phyloP scores from a whole-genome alignment of 306 rosid species.

The Ammopiptanthus mongolicus region DNA sequence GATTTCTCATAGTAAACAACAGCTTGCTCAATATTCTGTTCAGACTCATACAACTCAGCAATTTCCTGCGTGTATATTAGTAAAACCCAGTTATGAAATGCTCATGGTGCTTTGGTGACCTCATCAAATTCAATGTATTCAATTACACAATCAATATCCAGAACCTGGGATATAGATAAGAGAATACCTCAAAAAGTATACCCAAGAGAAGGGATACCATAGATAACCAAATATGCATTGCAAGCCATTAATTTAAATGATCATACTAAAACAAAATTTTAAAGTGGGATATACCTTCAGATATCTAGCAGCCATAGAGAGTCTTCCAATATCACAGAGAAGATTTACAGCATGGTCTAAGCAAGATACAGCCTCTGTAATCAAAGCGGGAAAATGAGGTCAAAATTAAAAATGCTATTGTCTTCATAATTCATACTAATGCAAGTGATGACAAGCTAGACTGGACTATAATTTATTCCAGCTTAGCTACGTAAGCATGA shows the following conservation, averaged over 20 bases:
- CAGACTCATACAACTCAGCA: slow-evolving; percentile 86
- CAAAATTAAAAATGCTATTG: background rate
- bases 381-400: background rate
- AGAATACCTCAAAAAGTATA: background rate
- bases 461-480: background rate
- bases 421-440: background rate
- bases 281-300: slow-evolving; percentile 58
- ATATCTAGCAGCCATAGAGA: slow-evolving; percentile 94
- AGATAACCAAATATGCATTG: background rate
- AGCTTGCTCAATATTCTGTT: slow-evolving; percentile 76
- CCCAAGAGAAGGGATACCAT: background rate
- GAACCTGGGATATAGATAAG: background rate
- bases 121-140: background rate
- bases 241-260: slow-evolving; percentile 1
- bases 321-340: slow-evolving; percentile 95
- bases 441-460: background rate
- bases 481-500: background rate
- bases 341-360: slow-evolving; percentile 69
- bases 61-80: slow-evolving; percentile 58
- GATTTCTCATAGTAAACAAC: slow-evolving; percentile 75
- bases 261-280: background rate
- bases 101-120: background rate
- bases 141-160: background rate
- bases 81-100: slow-evolving; percentile 24
- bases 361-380: slow-evolving; percentile 78